A percentile compares a stretch with the other conserved stretches of the same genome.
Evolutionary conservation across 1,284 basidiomycete genomes (phyloP).

Genomic region (Schizophyllum commune): DNA sequence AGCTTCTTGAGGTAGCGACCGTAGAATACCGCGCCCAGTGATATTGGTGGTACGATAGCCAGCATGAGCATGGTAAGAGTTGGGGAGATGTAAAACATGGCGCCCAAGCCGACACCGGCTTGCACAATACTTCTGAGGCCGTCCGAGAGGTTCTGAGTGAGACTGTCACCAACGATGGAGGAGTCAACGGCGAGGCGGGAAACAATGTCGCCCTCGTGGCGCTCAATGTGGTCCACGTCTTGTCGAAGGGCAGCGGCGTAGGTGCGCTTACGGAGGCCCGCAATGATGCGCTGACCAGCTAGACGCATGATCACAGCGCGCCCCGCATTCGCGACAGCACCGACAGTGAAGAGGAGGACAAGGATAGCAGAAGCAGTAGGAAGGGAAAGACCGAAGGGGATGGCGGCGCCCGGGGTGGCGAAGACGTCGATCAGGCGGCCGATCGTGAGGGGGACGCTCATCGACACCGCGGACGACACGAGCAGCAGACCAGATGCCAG

Average conservation of each 20-base stretch:
- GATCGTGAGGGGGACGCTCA: slow-evolving; percentile 87
- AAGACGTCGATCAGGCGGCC: slow-evolving; percentile 93
- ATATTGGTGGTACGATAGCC: slow-evolving; percentile 90
- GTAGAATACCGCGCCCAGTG: slow-evolving; percentile 92
- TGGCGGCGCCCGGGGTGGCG: slow-evolving; percentile 47
- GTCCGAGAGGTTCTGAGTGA: slow-evolving; percentile 90
- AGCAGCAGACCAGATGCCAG: slow-evolving; percentile 64
- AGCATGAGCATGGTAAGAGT: slow-evolving; percentile 91
- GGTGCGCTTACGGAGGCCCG: slow-evolving; percentile 76
- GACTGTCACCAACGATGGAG: slow-evolving; percentile 89
- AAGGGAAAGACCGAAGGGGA: slow-evolving; percentile 74
- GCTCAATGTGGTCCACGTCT: slow-evolving; percentile 90
- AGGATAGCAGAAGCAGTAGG: slow-evolving; percentile 76
- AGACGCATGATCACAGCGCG: slow-evolving; percentile 88
- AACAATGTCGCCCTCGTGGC: slow-evolving; percentile 90
- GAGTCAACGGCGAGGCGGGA: slow-evolving; percentile 90
- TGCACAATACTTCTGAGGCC: slow-evolving; percentile 84
- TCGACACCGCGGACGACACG: slow-evolving; percentile 74
- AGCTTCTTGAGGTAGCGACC: slow-evolving; percentile 91
- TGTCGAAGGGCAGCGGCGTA: slow-evolving; percentile 80
- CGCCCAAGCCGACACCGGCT: slow-evolving; percentile 83
- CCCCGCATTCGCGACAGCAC: slow-evolving; percentile 83
- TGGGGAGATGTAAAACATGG: slow-evolving; percentile 95
- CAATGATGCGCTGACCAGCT: slow-evolving; percentile 89
- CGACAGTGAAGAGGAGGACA: slow-evolving; percentile 77